Base-by-base conservation (phyloP, 331 rosid species). In the Spiraea crenata region DNA sequence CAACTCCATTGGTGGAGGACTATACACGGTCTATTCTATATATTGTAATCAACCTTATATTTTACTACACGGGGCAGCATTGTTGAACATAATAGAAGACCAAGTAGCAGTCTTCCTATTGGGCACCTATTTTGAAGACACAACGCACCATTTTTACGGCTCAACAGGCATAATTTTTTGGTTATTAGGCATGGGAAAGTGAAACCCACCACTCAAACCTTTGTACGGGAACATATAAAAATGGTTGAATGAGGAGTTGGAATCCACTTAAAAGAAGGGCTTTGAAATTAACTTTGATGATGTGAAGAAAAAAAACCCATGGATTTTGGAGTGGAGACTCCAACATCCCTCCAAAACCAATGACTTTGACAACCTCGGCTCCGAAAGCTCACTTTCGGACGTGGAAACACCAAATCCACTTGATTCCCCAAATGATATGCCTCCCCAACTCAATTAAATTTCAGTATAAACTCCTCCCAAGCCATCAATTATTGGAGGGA, bases 181-280 rank as follows among this genome's bases (percentile, higher is more conserved):
- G 87, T 73, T 77, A 77, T 73, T 77, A 77, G 83, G 84, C 74
- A 65, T 67, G 77, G 68, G 90, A 88, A 86, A 89, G 93, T 77
- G 87, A 83, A 86, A 84, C 84, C 69, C 63, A 65, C 72, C 72
- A 71, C 55, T n/a, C 38, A 44, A 5, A 40, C 45, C 1, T 16
- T 61, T 78, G 64, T 64, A 38, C 63, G 82, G 87, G 90, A 90
- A 88, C 77, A 85, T 77, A 77, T 74, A 83, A 74, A 81, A 81
- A 74, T 86, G 88, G 92, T 88, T 90, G 96, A 85, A 88, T 44
- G 90, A 87, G 88, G 97, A 89, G 96, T 84, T 93, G 97, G 97
- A 91, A 85, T 87, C 96, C 99, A 91, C 99, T 93, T 40, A 68
- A 82, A 90, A 76, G 85, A 58, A 82, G 69, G 77, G 67, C 82